A percentile compares a stretch with the other conserved stretches of the same genome.
phyloP scores from a whole-genome alignment of 1,139 yeast genomes.

The Geotrichum restrictum region DNA sequence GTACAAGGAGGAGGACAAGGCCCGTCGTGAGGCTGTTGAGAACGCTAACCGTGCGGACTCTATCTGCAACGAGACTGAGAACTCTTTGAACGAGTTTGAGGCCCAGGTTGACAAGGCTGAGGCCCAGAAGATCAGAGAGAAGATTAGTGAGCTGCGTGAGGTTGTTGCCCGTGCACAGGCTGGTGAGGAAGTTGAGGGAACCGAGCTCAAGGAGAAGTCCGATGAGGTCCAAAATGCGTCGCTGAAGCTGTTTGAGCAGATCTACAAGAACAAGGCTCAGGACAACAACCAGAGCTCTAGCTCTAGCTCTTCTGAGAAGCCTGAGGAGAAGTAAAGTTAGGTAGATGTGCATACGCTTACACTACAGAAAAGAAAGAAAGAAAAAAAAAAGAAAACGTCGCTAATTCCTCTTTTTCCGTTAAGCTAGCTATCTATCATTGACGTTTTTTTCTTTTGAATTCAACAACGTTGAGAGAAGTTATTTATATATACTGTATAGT shows the following conservation, averaged over 20 bases:
- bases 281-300: slow-evolving; percentile 4
- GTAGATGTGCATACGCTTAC: too few species aligned
- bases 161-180: slow-evolving; percentile 89
- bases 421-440: too few species aligned
- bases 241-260: slow-evolving; percentile 89
- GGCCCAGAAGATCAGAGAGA: slow-evolving; percentile 79
- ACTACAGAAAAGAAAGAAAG: neutral
- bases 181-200: slow-evolving; percentile 80
- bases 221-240: slow-evolving; percentile 92
- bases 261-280: slow-evolving; percentile 69
- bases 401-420: too few species aligned
- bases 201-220: slow-evolving; percentile 85
- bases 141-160: slow-evolving; percentile 79
- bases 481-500: too few species aligned
- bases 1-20: slow-evolving; percentile 94
- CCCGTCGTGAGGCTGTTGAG: slow-evolving; percentile 91
- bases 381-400: neutral
- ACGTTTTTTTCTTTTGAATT: too few species aligned
- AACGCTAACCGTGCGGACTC: slow-evolving; percentile 96
- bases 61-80: slow-evolving; percentile 93
- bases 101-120: slow-evolving; percentile 85
- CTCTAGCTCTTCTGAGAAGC: slow-evolving; percentile 16
- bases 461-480: too few species aligned
- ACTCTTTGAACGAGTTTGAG: slow-evolving; percentile 89
- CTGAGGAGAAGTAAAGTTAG: slow-evolving; percentile 16